Evolutionary conservation across 495 filamentous ascomycete species (phyloP).

Genomic region (Neurospora tetraspora): DNA sequence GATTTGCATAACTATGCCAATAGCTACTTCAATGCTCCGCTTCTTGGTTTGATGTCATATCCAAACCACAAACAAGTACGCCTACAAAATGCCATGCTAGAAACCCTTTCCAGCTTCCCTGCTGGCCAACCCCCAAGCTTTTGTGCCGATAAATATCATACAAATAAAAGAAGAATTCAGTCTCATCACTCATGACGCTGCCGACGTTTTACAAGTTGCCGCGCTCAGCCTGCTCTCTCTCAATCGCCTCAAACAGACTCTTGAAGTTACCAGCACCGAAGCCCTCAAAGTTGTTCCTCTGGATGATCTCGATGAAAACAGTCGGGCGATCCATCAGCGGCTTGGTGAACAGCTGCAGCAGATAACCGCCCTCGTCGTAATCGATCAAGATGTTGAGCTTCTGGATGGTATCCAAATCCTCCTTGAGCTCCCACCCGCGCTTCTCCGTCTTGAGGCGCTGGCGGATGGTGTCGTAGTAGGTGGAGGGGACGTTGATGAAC

Average conservation of each 20-base stretch:
- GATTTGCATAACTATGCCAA: background rate
- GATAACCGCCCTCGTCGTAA: conserved; percentile 82
- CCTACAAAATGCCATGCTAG: background rate
- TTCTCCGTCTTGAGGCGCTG: conserved; percentile 49
- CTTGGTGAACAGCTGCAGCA: conserved; percentile 83
- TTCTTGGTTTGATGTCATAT: background rate
- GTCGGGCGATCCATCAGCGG: conserved; percentile 87
- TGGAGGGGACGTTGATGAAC: conserved; percentile 75
- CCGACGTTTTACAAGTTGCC: conserved; percentile 54
- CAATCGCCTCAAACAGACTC: conserved; percentile 85
- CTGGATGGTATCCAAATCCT: conserved; percentile 66
- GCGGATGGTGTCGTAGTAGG: conserved; percentile 73
- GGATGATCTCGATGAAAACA: conserved; percentile 90
- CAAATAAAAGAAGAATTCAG: background rate
- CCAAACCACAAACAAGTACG: background rate
- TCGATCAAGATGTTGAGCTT: conserved; percentile 76
- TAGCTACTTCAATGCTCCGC: background rate
- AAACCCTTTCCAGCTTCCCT: background rate
- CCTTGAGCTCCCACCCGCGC: conserved; percentile 46
- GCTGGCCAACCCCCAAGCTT: background rate
- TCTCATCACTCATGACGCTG: background rate
- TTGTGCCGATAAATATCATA: background rate
- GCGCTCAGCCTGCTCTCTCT: conserved; percentile 73
- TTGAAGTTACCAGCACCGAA: conserved; percentile 96
- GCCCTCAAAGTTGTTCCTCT: conserved; percentile 74